Evolutionary conservation across 306 rosid species (phyloP), one percentile per base, ranked within the genome.

Genomic region (Leucaena leucocephala): DNA sequence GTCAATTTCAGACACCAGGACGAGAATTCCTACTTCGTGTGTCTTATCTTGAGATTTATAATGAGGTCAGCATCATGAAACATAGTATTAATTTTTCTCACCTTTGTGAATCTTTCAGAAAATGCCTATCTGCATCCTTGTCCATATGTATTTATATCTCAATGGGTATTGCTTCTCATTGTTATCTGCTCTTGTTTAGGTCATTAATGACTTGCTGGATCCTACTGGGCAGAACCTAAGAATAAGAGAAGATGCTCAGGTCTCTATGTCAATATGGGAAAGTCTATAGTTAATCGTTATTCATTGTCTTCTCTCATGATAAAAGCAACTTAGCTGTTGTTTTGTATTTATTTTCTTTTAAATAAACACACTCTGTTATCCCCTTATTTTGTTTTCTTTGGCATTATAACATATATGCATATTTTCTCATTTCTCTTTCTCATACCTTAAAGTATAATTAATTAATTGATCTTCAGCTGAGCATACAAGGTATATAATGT

Each of bases 201-300:
- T 93, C 89, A 93, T 93, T 83, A 93, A 90, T 3, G 96, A 93
- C 82, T 88, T 93, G 79, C 94, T 93, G 81, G 87, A 93, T 85
- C 91, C 96, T 76, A 85, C 82, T 3, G 96, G 94, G 75, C 97
- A 93, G 85, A 93, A 93, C 81, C 83, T 93, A 76, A 84, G 97
- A 76, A 87, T 93, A 54, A 88, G 96, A 86, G 96, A 93, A 85
- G 97, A 93, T 86, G 80, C 91, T 79, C 97, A 93, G 97, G 97
- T 92, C 80, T 71, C 68, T 77, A 27, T 82, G 22, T 70, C 66
- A 67, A 57, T 78, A 71, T 70, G 54, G 61, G 78, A 78, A 34
- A 58, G 72, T 71, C 50, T 6, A 40, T 44, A 54, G n/a, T n/a
- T 72, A 67, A 38, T 68, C 54, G 46, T 65, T 72, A 48, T 78